phyloP scores from a whole-genome alignment of 2,329 filamentous ascomycete species.

The Cercospora sojina region DNA sequence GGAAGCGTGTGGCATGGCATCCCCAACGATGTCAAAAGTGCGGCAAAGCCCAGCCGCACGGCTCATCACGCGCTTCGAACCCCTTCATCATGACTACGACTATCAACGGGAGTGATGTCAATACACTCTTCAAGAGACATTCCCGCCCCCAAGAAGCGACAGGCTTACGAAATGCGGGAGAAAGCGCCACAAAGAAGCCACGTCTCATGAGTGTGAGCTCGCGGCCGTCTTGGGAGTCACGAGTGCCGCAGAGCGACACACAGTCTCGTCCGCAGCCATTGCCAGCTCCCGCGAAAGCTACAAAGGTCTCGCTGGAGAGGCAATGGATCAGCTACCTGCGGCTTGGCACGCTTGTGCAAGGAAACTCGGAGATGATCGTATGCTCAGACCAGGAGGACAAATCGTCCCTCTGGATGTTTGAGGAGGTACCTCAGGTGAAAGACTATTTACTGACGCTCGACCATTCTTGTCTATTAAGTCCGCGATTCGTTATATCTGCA shows the following conservation, averaged over 20 bases:
- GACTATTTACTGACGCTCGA: not conserved
- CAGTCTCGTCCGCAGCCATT: not conserved
- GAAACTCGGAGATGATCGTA: not conserved
- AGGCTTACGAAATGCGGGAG: not conserved
- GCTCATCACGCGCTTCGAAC: not conserved
- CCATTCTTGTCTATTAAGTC: not conserved
- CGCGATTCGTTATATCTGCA: not conserved
- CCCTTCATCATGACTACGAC: not conserved
- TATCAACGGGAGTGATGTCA: not conserved
- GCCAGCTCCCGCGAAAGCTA: not conserved
- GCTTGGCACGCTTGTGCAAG: not conserved
- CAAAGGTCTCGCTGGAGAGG: not conserved
- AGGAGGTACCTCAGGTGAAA: not conserved
- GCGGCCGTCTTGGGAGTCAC: not conserved
- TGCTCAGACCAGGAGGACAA: not conserved
- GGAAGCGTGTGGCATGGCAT: not conserved
- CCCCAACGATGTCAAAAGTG: not conserved
- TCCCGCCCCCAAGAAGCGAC: not conserved
- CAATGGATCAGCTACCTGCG: conserved; percentile 9
- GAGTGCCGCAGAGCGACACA: not conserved
- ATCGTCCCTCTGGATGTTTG: not conserved
- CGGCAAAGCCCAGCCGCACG: not conserved
- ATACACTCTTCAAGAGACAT: not conserved
- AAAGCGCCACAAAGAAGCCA: not conserved
- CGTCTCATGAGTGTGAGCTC: not conserved